Evolutionary conservation across 768 basidiomycete genomes (phyloP).

Genomic region (Sarcomyxa edulis): DNA sequence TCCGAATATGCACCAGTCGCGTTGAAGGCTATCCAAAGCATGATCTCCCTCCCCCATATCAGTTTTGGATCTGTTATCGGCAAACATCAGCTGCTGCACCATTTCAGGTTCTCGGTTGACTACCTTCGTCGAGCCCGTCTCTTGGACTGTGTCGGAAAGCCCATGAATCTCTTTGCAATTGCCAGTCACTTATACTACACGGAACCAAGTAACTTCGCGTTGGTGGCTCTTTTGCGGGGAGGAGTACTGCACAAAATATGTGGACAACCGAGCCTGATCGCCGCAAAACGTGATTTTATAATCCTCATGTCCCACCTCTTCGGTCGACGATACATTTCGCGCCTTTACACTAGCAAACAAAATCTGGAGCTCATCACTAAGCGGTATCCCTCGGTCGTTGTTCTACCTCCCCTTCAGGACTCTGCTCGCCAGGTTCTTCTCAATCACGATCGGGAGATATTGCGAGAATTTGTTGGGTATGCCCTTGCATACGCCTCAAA

Average conservation of each 20-base stretch:
- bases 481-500: slow-evolving; percentile 43
- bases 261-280: slow-evolving; percentile 25
- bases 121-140: slow-evolving; percentile 57
- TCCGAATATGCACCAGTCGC: slow-evolving; percentile 47
- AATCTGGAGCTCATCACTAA: slow-evolving; percentile 28
- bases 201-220: slow-evolving; percentile 67
- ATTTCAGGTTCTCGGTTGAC: slow-evolving; percentile 66
- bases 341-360: slow-evolving; percentile 31
- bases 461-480: slow-evolving; percentile 51
- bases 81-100: slow-evolving; percentile 54
- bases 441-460: slow-evolving; percentile 43
- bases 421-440: slow-evolving; percentile 34
- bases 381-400: slow-evolving; percentile 50
- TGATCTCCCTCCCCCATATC: slow-evolving; percentile 55
- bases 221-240: slow-evolving; percentile 49
- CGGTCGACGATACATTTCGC: slow-evolving; percentile 50
- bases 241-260: slow-evolving; percentile 60
- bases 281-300: slow-evolving; percentile 47
- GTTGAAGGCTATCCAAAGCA: slow-evolving; percentile 40
- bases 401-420: slow-evolving; percentile 45
- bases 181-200: slow-evolving; percentile 57
- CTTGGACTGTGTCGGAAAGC: slow-evolving; percentile 47
- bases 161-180: slow-evolving; percentile 51
- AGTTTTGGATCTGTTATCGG: slow-evolving; percentile 52
- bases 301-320: slow-evolving; percentile 62